Conservation (phyloP, 345 rosid genomes). For the Heritiera littoralis region DNA sequence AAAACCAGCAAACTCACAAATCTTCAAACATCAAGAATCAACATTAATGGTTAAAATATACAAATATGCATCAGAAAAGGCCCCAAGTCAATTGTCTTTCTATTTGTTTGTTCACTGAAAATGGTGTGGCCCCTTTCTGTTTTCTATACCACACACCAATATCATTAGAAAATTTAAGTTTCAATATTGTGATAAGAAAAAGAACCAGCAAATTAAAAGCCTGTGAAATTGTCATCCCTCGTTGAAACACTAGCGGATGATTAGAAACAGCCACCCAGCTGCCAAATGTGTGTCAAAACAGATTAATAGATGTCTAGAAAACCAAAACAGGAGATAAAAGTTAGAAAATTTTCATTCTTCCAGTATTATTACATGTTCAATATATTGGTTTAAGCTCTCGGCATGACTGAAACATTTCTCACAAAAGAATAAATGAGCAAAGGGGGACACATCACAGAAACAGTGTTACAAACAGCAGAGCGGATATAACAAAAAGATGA, state of each 20-base stretch:
- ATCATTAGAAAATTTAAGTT: slow-evolving; percentile 20
- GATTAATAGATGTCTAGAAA: slow-evolving; percentile 13
- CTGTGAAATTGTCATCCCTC: slow-evolving; percentile 17
- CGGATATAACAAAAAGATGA: neutral
- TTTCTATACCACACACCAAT: neutral
- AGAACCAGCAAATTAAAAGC: slow-evolving; percentile 12
- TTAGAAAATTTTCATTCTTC: neutral
- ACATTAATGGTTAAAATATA: neutral
- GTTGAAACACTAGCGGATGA: slow-evolving; percentile 28
- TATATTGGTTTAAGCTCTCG: neutral
- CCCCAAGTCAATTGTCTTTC: neutral
- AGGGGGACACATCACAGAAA: neutral
- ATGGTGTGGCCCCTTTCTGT: slow-evolving; percentile 8
- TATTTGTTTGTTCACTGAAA: slow-evolving; percentile 23
- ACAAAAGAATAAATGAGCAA: neutral
- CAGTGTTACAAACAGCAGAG: neutral
- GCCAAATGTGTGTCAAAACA: slow-evolving; percentile 26
- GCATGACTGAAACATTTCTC: neutral
- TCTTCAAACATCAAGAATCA: slow-evolving; percentile 13
- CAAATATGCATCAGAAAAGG: slow-evolving; percentile 9
- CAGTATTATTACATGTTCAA: neutral
- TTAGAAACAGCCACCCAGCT: slow-evolving; percentile 79
- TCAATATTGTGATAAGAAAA: slow-evolving; percentile 22
- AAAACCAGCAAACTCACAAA: neutral
- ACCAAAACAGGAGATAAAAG: neutral